Evolutionary conservation across 768 basidiomycete species (phyloP), one percentile per base, ranked within the genome.

Genomic region (Xanthoconium stramineum): DNA sequence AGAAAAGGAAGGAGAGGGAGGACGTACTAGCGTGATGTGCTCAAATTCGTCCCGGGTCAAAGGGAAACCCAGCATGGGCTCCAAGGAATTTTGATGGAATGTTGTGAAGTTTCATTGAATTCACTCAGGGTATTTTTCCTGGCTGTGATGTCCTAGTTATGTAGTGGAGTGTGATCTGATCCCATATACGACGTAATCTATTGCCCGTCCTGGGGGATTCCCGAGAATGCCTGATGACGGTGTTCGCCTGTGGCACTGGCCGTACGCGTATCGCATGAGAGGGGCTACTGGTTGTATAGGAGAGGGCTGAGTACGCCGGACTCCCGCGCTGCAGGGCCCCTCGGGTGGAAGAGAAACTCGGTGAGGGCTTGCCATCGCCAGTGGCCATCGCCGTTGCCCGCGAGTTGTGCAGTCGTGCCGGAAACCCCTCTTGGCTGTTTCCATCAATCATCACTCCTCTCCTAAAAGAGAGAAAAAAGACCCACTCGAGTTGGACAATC

Each of bases 261-360:
- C n/a, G n/a, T n/a, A n/a, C n/a, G n/a, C n/a, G n/a, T 78, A 47
- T 78, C 77, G 32, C 77, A 76, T 37, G 70, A 71, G 38, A 72
- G 24, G 0, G 76, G 68, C 5, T 63, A n/a, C n/a, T n/a, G 59
- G 39, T 62, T 67, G 54, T 76, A 77, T 3, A n/a, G 15, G 38
- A 39, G 11, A 24, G 20, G 10, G 0, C n/a, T n/a, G n/a, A 46
- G n/a, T n/a, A n/a, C n/a, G n/a, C n/a, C 39, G 2, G 29, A 78
- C 76, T 78, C 17, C 75, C 78, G n/a, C 76, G 76, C 58, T 78
- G 77, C 48, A 77, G 78, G 57, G 77, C 76, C 50, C 76, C 76
- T 47, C 74, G 71, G 1, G 73, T 70, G 4, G 42, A 44, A 11
- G 76, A 77, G 65, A 75, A 75, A 49, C 73, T 70, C 10, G 58